Conservation (phyloP, 2,329 filamentous ascomycete species). For the Aspergillus fructus region DNA sequence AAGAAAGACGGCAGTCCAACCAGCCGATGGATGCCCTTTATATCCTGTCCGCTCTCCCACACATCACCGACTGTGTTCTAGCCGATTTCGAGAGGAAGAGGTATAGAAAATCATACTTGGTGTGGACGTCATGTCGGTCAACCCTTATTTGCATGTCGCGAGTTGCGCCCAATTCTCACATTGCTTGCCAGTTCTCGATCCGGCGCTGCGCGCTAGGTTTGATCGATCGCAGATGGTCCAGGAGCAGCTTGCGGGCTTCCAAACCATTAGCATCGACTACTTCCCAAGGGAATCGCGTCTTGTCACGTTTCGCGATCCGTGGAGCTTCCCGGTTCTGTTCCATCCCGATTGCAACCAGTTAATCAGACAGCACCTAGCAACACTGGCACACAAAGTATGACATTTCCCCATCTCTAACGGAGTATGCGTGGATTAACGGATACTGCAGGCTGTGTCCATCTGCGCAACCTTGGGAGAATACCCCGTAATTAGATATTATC, state of each 20-base stretch:
- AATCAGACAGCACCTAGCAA: slow-evolving; percentile 78
- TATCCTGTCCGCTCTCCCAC: slow-evolving; percentile 77
- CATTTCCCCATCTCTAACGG: slow-evolving; percentile 14
- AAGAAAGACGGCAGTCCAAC: slow-evolving; percentile 78
- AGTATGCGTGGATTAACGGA: slow-evolving; percentile 13
- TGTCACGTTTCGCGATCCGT: slow-evolving; percentile 88
- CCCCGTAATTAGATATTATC: slow-evolving; percentile 88
- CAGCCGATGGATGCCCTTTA: slow-evolving; percentile 94
- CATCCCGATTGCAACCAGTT: slow-evolving; percentile 86
- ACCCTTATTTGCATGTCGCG: slow-evolving; percentile 6
- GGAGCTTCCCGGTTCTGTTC: slow-evolving; percentile 90
- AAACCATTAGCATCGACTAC: slow-evolving; percentile 83
- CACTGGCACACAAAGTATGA: slow-evolving; percentile 79
- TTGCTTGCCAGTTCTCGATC: slow-evolving; percentile 60
- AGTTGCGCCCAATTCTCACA: slow-evolving; percentile 19
- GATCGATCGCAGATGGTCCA: slow-evolving; percentile 68
- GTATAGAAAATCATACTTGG: slow-evolving; percentile 75
- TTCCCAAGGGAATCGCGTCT: slow-evolving; percentile 88
- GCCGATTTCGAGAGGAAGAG: slow-evolving; percentile 84
- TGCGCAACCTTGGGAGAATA: slow-evolving; percentile 94
- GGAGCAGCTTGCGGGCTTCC: slow-evolving; percentile 75
- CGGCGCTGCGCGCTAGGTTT: slow-evolving; percentile 68
- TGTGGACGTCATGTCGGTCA: slow-evolving; percentile 73
- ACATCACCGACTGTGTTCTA: slow-evolving; percentile 91
- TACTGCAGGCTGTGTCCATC: slow-evolving; percentile 70